These are phyloP conservation scores for Kewa caespitosa DNA, from an alignment of 179 eudicot genomes.

Conservation along the genomic window DNA sequence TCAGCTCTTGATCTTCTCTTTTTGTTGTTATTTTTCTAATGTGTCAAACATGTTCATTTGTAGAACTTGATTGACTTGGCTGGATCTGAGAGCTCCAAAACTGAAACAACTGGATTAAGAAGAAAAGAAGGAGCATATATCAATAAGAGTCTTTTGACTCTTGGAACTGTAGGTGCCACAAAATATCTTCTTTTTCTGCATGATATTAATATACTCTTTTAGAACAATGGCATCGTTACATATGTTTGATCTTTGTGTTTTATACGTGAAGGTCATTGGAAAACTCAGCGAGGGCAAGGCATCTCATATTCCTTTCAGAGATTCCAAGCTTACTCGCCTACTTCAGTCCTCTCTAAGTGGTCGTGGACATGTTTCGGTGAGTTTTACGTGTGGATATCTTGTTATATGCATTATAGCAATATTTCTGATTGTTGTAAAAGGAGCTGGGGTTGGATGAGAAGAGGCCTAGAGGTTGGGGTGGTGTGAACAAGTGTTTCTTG, in stretches of 20 bases:
- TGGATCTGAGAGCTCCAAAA: slow-evolving; percentile 98
- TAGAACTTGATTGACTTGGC: slow-evolving; percentile 94
- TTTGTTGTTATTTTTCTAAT: not conserved
- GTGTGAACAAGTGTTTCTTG: no score
- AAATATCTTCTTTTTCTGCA: not conserved
- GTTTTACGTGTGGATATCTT: slow-evolving; percentile 25
- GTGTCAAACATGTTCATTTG: slow-evolving; percentile 6
- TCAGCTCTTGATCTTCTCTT: not conserved
- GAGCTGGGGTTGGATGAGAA: not conserved
- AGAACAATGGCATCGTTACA: not conserved
- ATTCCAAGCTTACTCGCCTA: slow-evolving; percentile 96
- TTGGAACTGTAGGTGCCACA: slow-evolving; percentile 79
- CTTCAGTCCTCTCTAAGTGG: slow-evolving; percentile 95
- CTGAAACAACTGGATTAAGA: slow-evolving; percentile 91
- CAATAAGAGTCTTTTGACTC: slow-evolving; percentile 92
- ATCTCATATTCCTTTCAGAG: slow-evolving; percentile 91
- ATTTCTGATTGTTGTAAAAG: not conserved
- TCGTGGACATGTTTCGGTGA: slow-evolving; percentile 97
- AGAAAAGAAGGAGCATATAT: slow-evolving; percentile 97
- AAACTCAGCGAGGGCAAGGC: slow-evolving; percentile 98
- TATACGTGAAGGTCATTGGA: slow-evolving; percentile 73
- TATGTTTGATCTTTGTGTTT: slow-evolving; percentile 13
- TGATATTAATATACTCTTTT: not conserved
- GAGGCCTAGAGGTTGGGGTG: no score
- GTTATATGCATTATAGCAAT: not conserved